Evolutionary conservation across 2,329 filamentous ascomycete species (phyloP).

Genomic region (Claviceps sp.): DNA sequence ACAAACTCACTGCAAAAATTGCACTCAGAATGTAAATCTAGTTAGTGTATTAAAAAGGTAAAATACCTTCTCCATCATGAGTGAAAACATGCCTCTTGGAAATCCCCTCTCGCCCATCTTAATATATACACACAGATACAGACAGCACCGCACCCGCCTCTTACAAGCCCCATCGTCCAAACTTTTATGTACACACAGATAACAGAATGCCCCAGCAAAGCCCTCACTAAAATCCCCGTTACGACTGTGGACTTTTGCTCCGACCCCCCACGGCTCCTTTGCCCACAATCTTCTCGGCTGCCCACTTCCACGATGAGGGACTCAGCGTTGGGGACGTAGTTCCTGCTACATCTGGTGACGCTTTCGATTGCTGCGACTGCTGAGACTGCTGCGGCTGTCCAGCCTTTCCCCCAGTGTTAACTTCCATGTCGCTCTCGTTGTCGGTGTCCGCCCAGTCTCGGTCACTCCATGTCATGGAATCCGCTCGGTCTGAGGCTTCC

Average conservation of each 20-base stretch:
- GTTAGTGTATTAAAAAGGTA: too few relatives aligned
- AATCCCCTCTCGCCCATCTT: too few relatives aligned
- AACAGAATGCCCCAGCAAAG: too few relatives aligned
- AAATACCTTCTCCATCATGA: too few relatives aligned
- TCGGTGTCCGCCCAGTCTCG: constrained; percentile 46
- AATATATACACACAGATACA: too few relatives aligned
- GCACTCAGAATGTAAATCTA: too few relatives aligned
- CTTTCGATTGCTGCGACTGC: not conserved
- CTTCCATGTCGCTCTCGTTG: constrained; percentile 27
- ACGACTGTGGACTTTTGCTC: constrained; percentile 14
- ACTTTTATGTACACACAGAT: too few relatives aligned
- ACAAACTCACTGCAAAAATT: too few relatives aligned
- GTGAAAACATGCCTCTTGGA: too few relatives aligned
- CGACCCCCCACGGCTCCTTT: constrained; percentile 19
- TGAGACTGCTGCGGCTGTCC: not conserved
- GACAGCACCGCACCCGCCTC: too few relatives aligned
- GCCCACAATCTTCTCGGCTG: constrained; percentile 37
- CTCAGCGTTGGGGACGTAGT: constrained; percentile 9
- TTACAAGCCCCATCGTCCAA: not conserved
- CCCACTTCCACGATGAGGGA: constrained; percentile 34
- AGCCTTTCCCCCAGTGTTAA: constrained; percentile 10
- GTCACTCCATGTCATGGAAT: constrained; percentile 54
- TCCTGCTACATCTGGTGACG: constrained; percentile 9
- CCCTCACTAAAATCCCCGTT: not conserved
- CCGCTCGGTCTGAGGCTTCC: constrained; percentile 19